These are phyloP conservation scores for Kluyveromyces siamensis DNA, from an alignment of 805 yeast species.

Conservation along the genomic window DNA sequence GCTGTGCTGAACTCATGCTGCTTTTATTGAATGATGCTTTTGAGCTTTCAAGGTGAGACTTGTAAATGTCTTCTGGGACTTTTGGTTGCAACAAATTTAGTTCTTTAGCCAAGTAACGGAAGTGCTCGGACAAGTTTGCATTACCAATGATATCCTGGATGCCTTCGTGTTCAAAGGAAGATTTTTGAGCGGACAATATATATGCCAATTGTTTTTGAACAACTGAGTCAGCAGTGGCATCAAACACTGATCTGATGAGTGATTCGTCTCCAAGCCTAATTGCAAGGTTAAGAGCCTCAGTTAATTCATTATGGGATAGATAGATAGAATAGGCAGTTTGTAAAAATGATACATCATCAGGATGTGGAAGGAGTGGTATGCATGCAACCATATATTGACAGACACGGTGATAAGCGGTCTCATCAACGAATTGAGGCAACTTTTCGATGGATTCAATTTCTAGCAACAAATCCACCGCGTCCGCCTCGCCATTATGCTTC, in stretches of 20 bases:
- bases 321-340: slow-evolving; percentile 85
- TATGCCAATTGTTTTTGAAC: slow-evolving; percentile 87
- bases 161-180: slow-evolving; percentile 62
- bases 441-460: slow-evolving; percentile 85
- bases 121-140: slow-evolving; percentile 68
- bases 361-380: slow-evolving; percentile 93
- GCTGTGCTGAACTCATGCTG: slow-evolving; percentile 82
- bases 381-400: slow-evolving; percentile 93
- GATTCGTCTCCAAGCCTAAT: slow-evolving; percentile 78
- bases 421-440: slow-evolving; percentile 77
- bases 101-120: slow-evolving; percentile 72
- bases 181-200: slow-evolving; percentile 78
- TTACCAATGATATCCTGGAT: slow-evolving; percentile 84
- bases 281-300: slow-evolving; percentile 88
- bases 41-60: slow-evolving; percentile 74
- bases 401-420: slow-evolving; percentile 74
- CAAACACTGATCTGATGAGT: slow-evolving; percentile 70
- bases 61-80: slow-evolving; percentile 90
- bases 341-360: slow-evolving; percentile 79
- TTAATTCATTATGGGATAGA: slow-evolving; percentile 63
- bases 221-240: slow-evolving; percentile 63
- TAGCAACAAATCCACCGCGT: slow-evolving; percentile 86
- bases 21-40: slow-evolving; percentile 42
- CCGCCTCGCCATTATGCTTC: slow-evolving; percentile 95
- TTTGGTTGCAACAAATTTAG: slow-evolving; percentile 82